Evolutionary conservation across 2,329 filamentous ascomycete genomes (phyloP), one percentile per base, ranked within the genome.

Genomic region (Colletotrichum sublineola): DNA sequence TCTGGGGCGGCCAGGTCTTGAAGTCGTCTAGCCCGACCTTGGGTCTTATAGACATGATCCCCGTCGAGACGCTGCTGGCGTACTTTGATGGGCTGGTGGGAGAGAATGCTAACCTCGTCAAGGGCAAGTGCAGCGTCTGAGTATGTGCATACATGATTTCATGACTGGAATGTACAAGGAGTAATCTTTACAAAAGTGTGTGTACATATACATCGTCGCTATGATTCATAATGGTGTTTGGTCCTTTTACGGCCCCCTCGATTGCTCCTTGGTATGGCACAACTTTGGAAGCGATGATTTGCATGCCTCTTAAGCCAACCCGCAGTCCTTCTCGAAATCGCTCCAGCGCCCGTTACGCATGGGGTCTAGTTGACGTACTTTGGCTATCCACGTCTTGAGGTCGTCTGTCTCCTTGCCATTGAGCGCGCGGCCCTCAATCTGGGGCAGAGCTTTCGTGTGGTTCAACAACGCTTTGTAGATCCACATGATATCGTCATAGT

Each of bases 401-500:
- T 89, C 85, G 11, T 77, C 77, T 71, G 82, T 81, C 74, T 88
- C 85, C 7, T 83, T 79, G 1, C 74, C 69, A 12, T 75, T 75
- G 3, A 80, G 86, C 70, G 80, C 78, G 57, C 82, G 77, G 81
- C 82, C 81, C 76, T 87, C 86, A 73, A 93, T 77, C n/a, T 81
- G 80, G 67, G 85, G 86, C n/a, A 93, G 81, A 42, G 85, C 83
- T 40, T 92, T 79, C 1, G 91, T 91, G 78, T 94, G 95, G 74
- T 94, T 90, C 33, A 98, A 86, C 63, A 98, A 84, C 6, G 92
- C 92, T 81, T 97, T 94, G 79, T 97, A 97, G 56, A 97, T 93
- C 89, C 94, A 96, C 82, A 97, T 97, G 80, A 84, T 80, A 63
- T 87, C 83, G 5, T 79, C 73, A 74, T 88, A 95, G 74, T 88